phyloP scores from a whole-genome alignment of 768 basidiomycete genomes.

The Hypsizygus marmoreus region DNA sequence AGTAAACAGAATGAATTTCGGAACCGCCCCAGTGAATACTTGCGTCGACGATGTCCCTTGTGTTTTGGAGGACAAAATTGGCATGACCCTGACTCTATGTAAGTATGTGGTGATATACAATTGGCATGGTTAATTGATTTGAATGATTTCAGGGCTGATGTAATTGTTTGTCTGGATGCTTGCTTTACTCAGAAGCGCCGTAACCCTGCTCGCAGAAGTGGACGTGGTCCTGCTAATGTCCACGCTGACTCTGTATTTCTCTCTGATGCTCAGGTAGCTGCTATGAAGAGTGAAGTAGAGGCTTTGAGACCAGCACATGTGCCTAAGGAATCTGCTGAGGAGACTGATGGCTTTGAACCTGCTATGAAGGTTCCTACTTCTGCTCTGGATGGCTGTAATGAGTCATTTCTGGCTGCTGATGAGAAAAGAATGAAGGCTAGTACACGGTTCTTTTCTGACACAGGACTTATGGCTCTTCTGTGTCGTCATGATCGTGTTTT shows the following conservation, averaged over 20 bases:
- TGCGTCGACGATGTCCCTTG: too few species aligned
- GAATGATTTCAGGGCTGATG: conserved; percentile 11
- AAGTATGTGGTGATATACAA: too few species aligned
- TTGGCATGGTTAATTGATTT: too few species aligned
- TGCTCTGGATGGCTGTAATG: conserved; percentile 31
- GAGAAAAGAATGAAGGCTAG: conserved; percentile 25
- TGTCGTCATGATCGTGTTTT: conserved; percentile 36
- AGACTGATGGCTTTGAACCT: conserved; percentile 17
- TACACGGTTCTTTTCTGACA: conserved; percentile 28
- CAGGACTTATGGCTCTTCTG: conserved; percentile 35
- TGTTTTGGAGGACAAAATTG: too few species aligned
- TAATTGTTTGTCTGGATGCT: conserved; percentile 17
- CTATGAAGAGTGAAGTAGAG: too few species aligned
- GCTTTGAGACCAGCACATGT: too few species aligned
- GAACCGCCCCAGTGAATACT: too few species aligned
- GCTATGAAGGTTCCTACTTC: conserved; percentile 25
- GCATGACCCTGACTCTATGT: too few species aligned
- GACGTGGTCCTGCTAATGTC: conserved; percentile 3
- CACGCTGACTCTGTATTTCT: conserved; percentile 13
- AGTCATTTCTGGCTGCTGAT: conserved; percentile 32
- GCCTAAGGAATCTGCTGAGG: too few species aligned
- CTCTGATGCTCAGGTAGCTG: conserved; percentile 1
- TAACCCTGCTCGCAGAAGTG: not conserved
- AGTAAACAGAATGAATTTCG: too few species aligned
- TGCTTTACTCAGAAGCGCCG: conserved; percentile 18